Evolutionary conservation across 2,329 filamentous ascomycete species (phyloP).

Genomic region (Dendryphion nanum): DNA sequence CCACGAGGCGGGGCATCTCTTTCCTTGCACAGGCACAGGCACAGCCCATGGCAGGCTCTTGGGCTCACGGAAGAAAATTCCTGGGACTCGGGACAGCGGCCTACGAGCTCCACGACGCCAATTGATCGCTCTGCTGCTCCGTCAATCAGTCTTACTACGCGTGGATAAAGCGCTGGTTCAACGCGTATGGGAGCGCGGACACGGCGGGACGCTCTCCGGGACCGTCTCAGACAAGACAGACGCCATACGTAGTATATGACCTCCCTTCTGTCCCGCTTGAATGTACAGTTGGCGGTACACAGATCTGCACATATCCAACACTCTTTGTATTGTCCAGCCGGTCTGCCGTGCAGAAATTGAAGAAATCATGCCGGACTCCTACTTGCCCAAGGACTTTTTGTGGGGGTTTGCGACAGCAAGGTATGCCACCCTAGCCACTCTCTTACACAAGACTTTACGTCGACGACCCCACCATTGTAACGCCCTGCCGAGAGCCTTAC

Average conservation of each 20-base stretch:
- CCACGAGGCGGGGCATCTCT: conserved; percentile 2
- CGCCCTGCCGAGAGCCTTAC: conserved; percentile 6
- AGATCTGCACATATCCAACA: too few species aligned
- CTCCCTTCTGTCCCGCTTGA: too few species aligned
- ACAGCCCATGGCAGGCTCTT: conserved; percentile 22
- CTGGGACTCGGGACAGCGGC: too few species aligned
- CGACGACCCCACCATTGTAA: conserved; percentile 24
- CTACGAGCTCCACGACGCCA: conserved; percentile 15
- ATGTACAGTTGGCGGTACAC: too few species aligned
- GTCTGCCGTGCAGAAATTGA: too few species aligned
- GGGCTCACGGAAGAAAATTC: conserved; percentile 19
- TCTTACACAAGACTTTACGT: conserved; percentile 15
- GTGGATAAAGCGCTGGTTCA: conserved; percentile 21
- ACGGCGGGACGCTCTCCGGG: conserved; percentile 38
- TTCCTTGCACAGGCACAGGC: too few species aligned
- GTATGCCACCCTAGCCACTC: too few species aligned
- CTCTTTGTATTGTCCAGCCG: too few species aligned
- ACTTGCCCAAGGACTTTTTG: conserved; percentile 39
- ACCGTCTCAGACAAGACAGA: conserved; percentile 19
- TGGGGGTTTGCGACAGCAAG: conserved; percentile 45
- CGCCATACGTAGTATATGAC: too few species aligned
- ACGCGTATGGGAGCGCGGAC: conserved; percentile 31
- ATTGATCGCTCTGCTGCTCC: conserved; percentile 16
- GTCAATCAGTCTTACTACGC: conserved; percentile 23
- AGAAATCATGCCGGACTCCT: conserved; percentile 37